Conservation (phyloP, 2,329 filamentous ascomycete genomes). For the Pleurostoma richardsiae region DNA sequence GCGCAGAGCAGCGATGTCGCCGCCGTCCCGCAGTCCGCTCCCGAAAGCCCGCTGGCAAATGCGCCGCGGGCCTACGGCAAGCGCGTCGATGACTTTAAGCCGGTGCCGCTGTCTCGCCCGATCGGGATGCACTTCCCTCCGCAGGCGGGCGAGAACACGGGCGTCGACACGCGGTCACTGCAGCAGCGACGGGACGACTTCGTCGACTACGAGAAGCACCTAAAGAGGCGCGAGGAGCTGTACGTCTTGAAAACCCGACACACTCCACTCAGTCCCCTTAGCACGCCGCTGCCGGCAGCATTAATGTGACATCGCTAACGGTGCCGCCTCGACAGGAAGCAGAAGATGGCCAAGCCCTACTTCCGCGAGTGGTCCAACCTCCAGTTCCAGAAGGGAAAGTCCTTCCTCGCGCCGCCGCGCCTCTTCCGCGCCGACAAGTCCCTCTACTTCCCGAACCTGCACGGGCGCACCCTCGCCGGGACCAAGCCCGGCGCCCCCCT, state of each 20-base stretch:
- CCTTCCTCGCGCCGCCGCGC: slow-evolving; percentile 79
- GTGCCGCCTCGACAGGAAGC: slow-evolving; percentile 44
- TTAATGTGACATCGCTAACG: slow-evolving; percentile 1
- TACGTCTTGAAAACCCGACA: slow-evolving; percentile 31
- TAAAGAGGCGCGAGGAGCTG: slow-evolving; percentile 71
- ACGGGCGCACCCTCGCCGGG: slow-evolving; percentile 69
- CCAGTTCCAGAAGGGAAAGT: slow-evolving; percentile 79
- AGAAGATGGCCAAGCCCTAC: slow-evolving; percentile 79
- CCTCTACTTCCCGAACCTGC: slow-evolving; percentile 90
- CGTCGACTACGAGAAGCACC: slow-evolving; percentile 78
- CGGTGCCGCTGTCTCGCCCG: slow-evolving; percentile 61
- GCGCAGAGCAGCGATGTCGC: slow-evolving; percentile 9
- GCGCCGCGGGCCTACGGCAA: slow-evolving; percentile 58
- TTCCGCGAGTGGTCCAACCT: slow-evolving; percentile 95
- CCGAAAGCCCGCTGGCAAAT: slow-evolving; percentile 44
- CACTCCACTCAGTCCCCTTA: too few relatives aligned
- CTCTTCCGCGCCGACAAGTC: slow-evolving; percentile 78
- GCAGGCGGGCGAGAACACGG: slow-evolving; percentile 73
- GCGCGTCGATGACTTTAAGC: slow-evolving; percentile 48
- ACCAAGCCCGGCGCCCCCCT: slow-evolving; percentile 36
- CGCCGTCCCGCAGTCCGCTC: slow-evolving; percentile 6
- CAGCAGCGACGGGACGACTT: slow-evolving; percentile 73
- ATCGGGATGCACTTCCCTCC: slow-evolving; percentile 79
- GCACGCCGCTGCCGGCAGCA: too few relatives aligned
- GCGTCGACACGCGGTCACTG: slow-evolving; percentile 63